These are phyloP conservation scores for Backusella mclennaniae DNA, from an alignment of 192 early-diverging fungal species.

Conservation along the genomic window DNA sequence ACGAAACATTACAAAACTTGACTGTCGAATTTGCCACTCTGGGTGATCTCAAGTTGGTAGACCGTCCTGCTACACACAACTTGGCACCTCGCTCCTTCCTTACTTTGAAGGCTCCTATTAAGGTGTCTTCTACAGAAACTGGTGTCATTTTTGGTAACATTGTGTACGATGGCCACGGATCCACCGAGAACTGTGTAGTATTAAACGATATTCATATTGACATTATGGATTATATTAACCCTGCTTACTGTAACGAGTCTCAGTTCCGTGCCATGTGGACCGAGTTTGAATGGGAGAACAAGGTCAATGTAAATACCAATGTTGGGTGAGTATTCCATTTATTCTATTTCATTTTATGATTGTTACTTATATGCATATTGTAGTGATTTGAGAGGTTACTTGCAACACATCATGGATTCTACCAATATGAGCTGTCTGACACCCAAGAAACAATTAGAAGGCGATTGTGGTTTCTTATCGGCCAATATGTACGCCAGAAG, in stretches of 20 bases:
- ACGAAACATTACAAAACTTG: conserved; percentile 92
- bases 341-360: not conserved
- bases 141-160: conserved; percentile 99
- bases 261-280: conserved; percentile 99
- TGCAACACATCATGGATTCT: conserved; percentile 91
- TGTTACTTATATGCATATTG: not conserved
- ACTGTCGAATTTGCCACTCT: conserved; percentile 98
- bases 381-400: conserved; percentile 83
- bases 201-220: conserved; percentile 98
- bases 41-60: conserved; percentile 97
- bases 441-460: conserved; percentile 85
- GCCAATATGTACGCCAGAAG: conserved; percentile 96
- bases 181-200: conserved; percentile 91
- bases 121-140: conserved; percentile 97
- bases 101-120: conserved; percentile 95
- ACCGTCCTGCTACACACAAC: conserved; percentile 86
- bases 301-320: conserved; percentile 96
- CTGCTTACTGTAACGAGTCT: conserved; percentile 84
- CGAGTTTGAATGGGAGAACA: conserved; percentile 99
- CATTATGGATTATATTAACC: conserved; percentile 99
- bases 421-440: conserved; percentile 99
- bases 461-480: conserved; percentile 96
- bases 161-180: conserved; percentile 94
- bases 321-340: conserved; percentile 59
- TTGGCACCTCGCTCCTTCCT: conserved; percentile 92